Evolutionary conservation across 768 basidiomycete genomes (phyloP).

Genomic region (Candolleomyces efflorescens): DNA sequence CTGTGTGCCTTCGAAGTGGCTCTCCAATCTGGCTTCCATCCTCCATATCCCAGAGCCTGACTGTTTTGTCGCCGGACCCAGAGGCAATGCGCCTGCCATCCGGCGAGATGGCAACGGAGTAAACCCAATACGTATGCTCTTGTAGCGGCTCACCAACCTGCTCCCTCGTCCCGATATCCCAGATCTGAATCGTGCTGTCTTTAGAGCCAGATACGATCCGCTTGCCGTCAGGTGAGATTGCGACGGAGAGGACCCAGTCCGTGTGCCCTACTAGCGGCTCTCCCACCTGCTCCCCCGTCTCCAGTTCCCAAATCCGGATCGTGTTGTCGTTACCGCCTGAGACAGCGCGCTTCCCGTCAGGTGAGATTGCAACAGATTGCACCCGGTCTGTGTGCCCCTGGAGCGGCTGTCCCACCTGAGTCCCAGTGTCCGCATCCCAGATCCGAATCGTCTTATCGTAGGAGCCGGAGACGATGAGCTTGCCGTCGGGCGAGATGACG

Average conservation of each 20-base stretch:
- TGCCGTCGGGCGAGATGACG: slow-evolving; percentile 17
- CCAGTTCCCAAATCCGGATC: slow-evolving; percentile 12
- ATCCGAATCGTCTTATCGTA: slow-evolving; percentile 18
- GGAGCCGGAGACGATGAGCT: slow-evolving; percentile 18
- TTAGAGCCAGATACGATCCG: slow-evolving; percentile 12
- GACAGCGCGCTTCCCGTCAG: slow-evolving; percentile 15
- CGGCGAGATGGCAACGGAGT: slow-evolving; percentile 18
- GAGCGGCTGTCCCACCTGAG: slow-evolving; percentile 17
- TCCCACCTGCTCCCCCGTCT: slow-evolving; percentile 6
- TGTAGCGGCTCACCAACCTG: slow-evolving; percentile 1
- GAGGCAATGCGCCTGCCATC: slow-evolving; percentile 17
- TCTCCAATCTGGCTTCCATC: too few relatives aligned
- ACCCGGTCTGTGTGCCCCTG: slow-evolving; percentile 13
- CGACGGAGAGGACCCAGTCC: slow-evolving; percentile 8
- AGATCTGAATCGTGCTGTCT: slow-evolving; percentile 11
- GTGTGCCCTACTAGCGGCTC: slow-evolving; percentile 11
- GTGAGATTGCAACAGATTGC: slow-evolving; percentile 14
- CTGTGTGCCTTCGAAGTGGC: too few relatives aligned
- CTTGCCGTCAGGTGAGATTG: slow-evolving; percentile 12
- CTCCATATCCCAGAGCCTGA: too few relatives aligned
- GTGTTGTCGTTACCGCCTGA: slow-evolving; percentile 19
- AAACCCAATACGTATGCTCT: slow-evolving; percentile 14
- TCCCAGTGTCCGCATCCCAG: slow-evolving; percentile 21
- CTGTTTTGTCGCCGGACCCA: too few relatives aligned
- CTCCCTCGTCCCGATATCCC: background rate